Evolutionary conservation across 805 yeast genomes (phyloP), one percentile per base, ranked within the genome.

Genomic region (Candida cerambycidarum): DNA sequence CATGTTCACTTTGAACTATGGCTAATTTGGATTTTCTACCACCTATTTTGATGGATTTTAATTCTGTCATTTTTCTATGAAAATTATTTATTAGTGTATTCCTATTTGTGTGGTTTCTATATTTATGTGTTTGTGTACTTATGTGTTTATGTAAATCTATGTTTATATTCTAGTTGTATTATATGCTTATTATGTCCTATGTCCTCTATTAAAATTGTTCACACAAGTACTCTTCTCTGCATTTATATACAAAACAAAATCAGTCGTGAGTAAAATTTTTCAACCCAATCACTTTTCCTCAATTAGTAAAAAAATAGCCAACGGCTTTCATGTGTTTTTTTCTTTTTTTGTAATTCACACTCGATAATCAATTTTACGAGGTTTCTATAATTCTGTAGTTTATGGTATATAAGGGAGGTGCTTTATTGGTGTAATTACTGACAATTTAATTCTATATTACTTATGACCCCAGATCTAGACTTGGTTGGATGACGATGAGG

Each of bases 21-120:
- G 99, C 99, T 50, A 93, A 71, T 53, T 78, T 74, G 14, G 96
- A 88, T 62, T 84, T 83, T 62, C 99, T 80, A 18, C 98, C 96
- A 27, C 98, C 99, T 21, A 93, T 83, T 17, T 47, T 32, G 6
- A 42, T 32, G 7, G 29, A 11, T 15, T 34, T 34, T n/a, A 21
- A 16, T 13, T 31, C 35, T 19, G 35, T 24, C 44, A 31, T 41
- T 23, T n/a, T 21, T 8, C 23, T 21, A 6, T 21, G 23, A 21
- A 21, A 21, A 32, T 14, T 32, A 15, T 19, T 25, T 32, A 21
- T 32, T n/a, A n/a, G n/a, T n/a, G n/a, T n/a, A n/a, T n/a, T n/a
- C n/a, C n/a, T n/a, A n/a, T 16, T 32, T 19, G 12, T 32, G 24
- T 32, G 19, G n/a, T n/a, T 11, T 5, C 17, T n/a, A 5, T 31